These are phyloP conservation scores for Trichoderma atrobrunneum DNA, from an alignment of 2,329 filamentous ascomycete genomes.

Conservation along the genomic window DNA sequence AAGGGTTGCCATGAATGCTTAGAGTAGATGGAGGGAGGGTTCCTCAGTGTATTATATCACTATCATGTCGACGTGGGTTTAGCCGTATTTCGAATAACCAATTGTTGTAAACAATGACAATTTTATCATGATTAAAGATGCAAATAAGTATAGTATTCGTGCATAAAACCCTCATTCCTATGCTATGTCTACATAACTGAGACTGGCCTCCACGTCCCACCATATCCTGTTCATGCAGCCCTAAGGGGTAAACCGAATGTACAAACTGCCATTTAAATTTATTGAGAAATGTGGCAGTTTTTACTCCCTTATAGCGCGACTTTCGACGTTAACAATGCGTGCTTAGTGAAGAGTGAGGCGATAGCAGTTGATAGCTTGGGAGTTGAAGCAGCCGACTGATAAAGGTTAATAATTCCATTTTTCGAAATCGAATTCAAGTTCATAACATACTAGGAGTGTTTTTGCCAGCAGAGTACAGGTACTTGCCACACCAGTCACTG, in stretches of 20 bases:
- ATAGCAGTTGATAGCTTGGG: conserved; percentile 20
- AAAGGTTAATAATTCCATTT: neutral
- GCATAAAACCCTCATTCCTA: neutral
- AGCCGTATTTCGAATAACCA: fast-evolving
- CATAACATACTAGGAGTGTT: conserved; percentile 6
- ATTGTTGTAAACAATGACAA: neutral
- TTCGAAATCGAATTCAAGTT: neutral
- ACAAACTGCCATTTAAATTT: neutral
- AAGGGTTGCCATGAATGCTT: neutral
- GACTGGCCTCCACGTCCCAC: neutral
- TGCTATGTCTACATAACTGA: neutral
- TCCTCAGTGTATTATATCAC: neutral
- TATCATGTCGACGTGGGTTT: neutral
- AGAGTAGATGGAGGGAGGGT: neutral
- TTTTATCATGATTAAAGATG: neutral
- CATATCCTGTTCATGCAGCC: neutral
- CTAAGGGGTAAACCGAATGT: neutral
- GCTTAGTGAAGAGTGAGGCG: conserved; percentile 32
- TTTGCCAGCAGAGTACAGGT: conserved; percentile 15
- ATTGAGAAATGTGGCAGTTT: neutral
- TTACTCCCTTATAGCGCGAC: neutral
- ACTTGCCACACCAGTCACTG: conserved; percentile 20
- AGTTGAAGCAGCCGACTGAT: conserved; percentile 21
- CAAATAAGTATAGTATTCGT: neutral
- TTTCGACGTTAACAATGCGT: no score